These are phyloP conservation scores for Microbotryomycetes sp. DNA, from an alignment of 1,284 basidiomycete species.

Conservation along the genomic window DNA sequence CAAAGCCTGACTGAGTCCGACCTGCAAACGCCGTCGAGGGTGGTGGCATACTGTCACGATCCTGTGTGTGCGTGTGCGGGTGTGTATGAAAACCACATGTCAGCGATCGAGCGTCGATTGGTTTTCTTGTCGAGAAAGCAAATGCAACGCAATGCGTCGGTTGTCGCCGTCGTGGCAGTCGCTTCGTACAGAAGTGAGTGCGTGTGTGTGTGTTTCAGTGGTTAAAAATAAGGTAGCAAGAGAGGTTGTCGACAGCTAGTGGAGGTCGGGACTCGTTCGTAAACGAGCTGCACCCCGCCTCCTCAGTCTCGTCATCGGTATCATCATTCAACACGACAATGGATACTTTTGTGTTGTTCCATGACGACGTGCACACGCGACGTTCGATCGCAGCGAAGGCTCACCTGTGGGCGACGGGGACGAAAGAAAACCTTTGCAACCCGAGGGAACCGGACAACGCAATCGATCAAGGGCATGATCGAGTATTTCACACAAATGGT, in stretches of 20 bases:
- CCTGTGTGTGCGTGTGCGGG: too few relatives aligned
- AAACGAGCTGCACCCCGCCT: constrained; percentile 17
- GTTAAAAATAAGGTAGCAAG: constrained; percentile 26
- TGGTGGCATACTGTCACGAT: constrained; percentile 13
- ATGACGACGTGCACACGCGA: background rate
- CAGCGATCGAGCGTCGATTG: too few relatives aligned
- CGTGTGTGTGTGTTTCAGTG: background rate
- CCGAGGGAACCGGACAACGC: background rate
- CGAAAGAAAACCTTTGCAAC: background rate
- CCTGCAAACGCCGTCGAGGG: constrained; percentile 15
- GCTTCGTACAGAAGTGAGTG: background rate
- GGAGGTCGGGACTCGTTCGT: constrained; percentile 7
- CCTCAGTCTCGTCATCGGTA: constrained; percentile 29
- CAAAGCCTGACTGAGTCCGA: constrained; percentile 6
- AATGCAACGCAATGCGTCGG: background rate
- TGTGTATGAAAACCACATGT: too few relatives aligned
- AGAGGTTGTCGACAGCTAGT: background rate
- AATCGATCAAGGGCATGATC: too few relatives aligned
- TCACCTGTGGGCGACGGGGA: background rate
- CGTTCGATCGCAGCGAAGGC: background rate
- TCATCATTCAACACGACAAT: background rate
- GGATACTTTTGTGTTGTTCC: background rate
- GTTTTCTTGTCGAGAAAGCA: background rate
- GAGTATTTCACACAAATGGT: too few relatives aligned
- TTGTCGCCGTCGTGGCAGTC: background rate